A percentile compares a stretch with the other conserved stretches of the same genome.
Conservation (phyloP, 768 basidiomycete genomes). For the Kwoniella bestiolae region DNA sequence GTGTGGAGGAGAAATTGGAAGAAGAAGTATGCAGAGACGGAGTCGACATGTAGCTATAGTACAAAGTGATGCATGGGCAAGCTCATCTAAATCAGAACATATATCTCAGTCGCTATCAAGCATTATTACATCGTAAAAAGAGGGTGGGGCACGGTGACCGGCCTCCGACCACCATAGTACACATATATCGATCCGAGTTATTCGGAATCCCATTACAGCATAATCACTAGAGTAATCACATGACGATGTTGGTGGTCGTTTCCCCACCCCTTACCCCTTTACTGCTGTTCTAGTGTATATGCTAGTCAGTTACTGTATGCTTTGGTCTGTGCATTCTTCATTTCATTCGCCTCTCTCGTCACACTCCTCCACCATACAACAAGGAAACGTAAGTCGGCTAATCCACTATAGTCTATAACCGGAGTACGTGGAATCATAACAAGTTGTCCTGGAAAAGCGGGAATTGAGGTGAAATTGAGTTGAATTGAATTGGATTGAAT, state of each 20-base stretch:
- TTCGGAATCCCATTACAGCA: neutral
- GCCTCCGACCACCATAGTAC: neutral
- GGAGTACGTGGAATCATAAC: neutral
- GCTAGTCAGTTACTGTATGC: too few species aligned
- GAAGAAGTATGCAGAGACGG: neutral
- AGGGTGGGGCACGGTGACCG: neutral
- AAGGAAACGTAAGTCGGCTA: neutral
- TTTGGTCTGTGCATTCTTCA: neutral
- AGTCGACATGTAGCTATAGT: conserved; percentile 1
- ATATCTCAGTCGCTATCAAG: too few species aligned
- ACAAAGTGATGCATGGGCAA: neutral
- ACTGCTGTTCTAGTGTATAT: neutral
- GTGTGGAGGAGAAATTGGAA: neutral
- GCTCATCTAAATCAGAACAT: too few species aligned
- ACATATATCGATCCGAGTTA: neutral
- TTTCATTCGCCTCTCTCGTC: neutral
- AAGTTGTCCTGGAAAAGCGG: neutral
- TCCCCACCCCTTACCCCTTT: too few species aligned
- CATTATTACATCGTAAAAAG: too few species aligned
- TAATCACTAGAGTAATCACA: neutral
- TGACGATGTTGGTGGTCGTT: neutral
- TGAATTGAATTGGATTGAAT: neutral
- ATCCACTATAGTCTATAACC: neutral
- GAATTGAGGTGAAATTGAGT: conserved; percentile 1
- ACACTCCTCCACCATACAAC: neutral